Percentiles rank a stretch among this genome's conserved stretches.
phyloP scores from a whole-genome alignment of 139 green algal genomes.

The Ettlia oleoabundans region DNA sequence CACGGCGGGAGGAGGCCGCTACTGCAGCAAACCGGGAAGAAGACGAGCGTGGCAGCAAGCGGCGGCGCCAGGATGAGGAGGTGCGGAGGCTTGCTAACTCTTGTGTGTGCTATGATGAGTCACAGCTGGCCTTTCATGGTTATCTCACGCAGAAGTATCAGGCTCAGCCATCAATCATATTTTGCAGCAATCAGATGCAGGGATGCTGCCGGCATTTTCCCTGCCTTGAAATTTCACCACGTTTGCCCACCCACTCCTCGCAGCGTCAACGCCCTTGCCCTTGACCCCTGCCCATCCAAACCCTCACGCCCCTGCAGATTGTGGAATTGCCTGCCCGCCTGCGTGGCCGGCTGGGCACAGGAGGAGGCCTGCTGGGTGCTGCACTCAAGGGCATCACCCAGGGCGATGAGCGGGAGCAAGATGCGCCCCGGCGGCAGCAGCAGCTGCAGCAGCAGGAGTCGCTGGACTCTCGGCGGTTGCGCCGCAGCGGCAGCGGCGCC shows the following conservation, averaged over 20 bases:
- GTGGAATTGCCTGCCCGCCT: constrained; percentile 5
- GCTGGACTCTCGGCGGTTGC: background rate
- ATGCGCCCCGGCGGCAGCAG: background rate
- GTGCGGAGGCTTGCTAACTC: background rate
- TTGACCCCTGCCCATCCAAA: too few relatives aligned
- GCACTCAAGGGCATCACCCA: constrained; percentile 21
- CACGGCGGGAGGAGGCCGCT: background rate
- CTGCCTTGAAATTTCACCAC: too few relatives aligned
- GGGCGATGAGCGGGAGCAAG: background rate
- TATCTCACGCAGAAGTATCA: too few relatives aligned
- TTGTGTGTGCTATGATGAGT: too few relatives aligned
- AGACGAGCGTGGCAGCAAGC: background rate
- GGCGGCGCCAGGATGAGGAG: constrained; percentile 9
- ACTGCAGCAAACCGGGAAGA: background rate
- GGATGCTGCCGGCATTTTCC: too few relatives aligned
- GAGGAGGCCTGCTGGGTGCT: constrained; percentile 5
- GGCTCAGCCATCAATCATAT: too few relatives aligned
- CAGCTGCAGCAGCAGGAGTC: background rate
- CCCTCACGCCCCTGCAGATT: too few relatives aligned
- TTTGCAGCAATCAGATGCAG: too few relatives aligned
- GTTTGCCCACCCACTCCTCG: too few relatives aligned
- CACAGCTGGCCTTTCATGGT: too few relatives aligned
- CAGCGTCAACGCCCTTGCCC: too few relatives aligned
- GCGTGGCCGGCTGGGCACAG: constrained; percentile 20
- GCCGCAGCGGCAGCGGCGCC: background rate